These are phyloP conservation scores for Coemansia pectinata DNA, from an alignment of 192 early-diverging fungal species.

Conservation along the genomic window DNA sequence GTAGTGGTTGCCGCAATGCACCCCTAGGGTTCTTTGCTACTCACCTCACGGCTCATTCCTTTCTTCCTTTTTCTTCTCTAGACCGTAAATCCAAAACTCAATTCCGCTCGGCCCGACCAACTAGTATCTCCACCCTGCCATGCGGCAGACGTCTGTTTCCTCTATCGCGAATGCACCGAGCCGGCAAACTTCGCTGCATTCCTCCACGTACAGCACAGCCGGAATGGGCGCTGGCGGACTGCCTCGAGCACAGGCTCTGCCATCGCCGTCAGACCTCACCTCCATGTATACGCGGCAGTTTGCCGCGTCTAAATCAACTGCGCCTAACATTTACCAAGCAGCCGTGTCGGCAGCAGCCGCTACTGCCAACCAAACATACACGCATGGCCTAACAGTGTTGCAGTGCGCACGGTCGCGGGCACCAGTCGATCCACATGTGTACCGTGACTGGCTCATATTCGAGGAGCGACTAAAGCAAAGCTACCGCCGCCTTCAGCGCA, in stretches of 20 bases:
- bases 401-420: constrained; percentile 41
- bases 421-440: constrained; percentile 56
- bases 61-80: neutral
- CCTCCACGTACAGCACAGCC: constrained; percentile 29
- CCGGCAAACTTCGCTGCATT: constrained; percentile 42
- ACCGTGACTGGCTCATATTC: constrained; percentile 77
- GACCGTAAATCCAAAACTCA: neutral
- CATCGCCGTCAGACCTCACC: constrained; percentile 39
- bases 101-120: neutral
- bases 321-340: constrained; percentile 41
- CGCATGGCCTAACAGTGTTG: constrained; percentile 44
- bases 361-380: constrained; percentile 30
- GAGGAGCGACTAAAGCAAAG: constrained; percentile 79
- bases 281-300: constrained; percentile 54
- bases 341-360: constrained; percentile 28
- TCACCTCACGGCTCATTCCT: too few species aligned
- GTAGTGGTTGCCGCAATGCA: constrained; percentile 1
- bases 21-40: neutral
- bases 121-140: neutral
- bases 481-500: constrained; percentile 63
- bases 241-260: constrained; percentile 16
- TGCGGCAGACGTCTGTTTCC: constrained; percentile 6
- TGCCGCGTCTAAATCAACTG: constrained; percentile 34
- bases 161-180: constrained; percentile 1
- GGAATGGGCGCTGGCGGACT: constrained; percentile 9